phyloP scores from a whole-genome alignment of 305 asterid genomes.

The Solanum chacoense region DNA sequence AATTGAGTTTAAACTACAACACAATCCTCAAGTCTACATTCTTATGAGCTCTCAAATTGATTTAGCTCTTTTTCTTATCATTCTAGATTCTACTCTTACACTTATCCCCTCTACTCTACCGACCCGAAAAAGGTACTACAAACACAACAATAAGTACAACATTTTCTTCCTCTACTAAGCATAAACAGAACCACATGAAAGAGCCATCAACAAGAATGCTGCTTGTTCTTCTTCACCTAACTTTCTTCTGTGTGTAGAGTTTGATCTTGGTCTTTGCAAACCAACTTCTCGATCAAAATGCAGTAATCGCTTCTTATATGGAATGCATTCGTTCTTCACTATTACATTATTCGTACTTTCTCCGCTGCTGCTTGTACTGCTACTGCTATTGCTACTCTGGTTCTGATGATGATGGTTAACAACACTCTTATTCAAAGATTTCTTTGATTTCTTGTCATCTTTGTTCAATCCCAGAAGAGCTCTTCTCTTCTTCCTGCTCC shows the following conservation, averaged over 20 bases:
- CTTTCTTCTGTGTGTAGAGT: conserved; percentile 44
- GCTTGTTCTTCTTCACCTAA: conserved; percentile 84
- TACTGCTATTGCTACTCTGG: conserved; percentile 35
- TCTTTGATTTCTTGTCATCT: conserved; percentile 65
- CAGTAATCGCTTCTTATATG: conserved; percentile 35
- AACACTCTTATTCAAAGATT: conserved; percentile 14
- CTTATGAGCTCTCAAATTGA: neutral
- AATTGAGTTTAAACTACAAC: neutral
- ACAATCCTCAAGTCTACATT: neutral
- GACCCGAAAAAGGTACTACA: neutral
- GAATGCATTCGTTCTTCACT: neutral
- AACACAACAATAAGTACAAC: neutral
- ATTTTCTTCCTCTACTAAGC: conserved; percentile 22
- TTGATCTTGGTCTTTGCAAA: conserved; percentile 68
- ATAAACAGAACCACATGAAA: conserved; percentile 83
- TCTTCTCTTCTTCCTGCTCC: conserved; percentile 85
- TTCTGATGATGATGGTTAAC: conserved; percentile 7
- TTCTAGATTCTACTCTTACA: neutral
- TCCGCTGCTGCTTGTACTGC: conserved; percentile 36
- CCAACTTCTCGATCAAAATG: conserved; percentile 55
- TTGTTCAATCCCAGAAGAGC: conserved; percentile 64
- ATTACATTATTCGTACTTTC: neutral
- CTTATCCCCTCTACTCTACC: neutral
- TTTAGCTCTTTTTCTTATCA: neutral
- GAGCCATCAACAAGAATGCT: conserved; percentile 71